These are phyloP conservation scores for Plenodomus biglobosus DNA, from an alignment of 2,329 filamentous ascomycete genomes.

Conservation along the genomic window DNA sequence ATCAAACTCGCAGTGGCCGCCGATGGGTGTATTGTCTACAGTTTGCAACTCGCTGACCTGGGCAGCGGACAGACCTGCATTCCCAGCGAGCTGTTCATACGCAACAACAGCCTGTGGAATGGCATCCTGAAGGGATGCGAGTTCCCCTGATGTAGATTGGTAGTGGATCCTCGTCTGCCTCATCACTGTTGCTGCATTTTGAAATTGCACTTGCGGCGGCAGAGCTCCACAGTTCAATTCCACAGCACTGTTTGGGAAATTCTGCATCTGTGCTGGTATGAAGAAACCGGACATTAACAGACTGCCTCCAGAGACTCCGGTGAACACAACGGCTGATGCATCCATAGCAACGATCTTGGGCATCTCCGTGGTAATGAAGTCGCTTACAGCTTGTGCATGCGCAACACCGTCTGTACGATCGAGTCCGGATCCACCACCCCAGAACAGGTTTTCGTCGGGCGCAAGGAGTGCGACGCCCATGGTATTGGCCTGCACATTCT, in stretches of 20 bases:
- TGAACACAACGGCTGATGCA: constrained; percentile 57
- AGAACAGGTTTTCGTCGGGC: constrained; percentile 58
- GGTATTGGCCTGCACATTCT: constrained; percentile 54
- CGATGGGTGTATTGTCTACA: constrained; percentile 58
- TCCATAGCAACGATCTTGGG: constrained; percentile 59
- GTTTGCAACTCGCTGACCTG: constrained; percentile 58
- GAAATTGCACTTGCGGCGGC: constrained; percentile 56
- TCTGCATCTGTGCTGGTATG: constrained; percentile 58
- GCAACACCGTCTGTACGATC: constrained; percentile 58
- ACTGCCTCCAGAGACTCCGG: constrained; percentile 58
- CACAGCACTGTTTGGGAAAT: constrained; percentile 55
- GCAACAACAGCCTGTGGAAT: constrained; percentile 56
- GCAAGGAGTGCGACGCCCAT: constrained; percentile 59
- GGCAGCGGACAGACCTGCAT: constrained; percentile 48
- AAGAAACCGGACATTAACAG: constrained; percentile 60
- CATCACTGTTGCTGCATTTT: constrained; percentile 48
- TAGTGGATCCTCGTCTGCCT: constrained; percentile 57
- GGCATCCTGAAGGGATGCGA: constrained; percentile 51
- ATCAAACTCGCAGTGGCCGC: constrained; percentile 63
- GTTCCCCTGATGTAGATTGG: constrained; percentile 58
- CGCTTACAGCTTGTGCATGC: constrained; percentile 59
- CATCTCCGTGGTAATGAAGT: constrained; percentile 54
- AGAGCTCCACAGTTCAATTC: constrained; percentile 60
- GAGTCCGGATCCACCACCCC: constrained; percentile 58
- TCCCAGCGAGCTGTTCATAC: constrained; percentile 53